Conservation (phyloP, 2,329 filamentous ascomycete species). For the Nemania diffusa region DNA sequence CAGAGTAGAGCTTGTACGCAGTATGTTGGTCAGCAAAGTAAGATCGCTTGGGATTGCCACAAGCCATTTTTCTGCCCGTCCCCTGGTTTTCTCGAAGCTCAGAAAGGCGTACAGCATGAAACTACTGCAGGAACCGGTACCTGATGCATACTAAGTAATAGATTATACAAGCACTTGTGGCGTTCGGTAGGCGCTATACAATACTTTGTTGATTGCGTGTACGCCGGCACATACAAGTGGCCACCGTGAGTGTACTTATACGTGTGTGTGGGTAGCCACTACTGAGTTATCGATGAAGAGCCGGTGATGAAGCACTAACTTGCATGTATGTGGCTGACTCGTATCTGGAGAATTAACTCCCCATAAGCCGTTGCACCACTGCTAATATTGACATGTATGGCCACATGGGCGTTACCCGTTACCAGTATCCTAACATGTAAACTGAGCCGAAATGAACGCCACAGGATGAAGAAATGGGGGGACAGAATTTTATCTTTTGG, state of each 20-base stretch:
- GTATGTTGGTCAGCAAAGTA: background rate
- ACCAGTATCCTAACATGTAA: conserved; percentile 3
- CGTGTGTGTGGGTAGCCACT: background rate
- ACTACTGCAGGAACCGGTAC: conserved; percentile 37
- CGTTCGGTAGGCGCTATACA: background rate
- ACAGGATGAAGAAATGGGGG: background rate
- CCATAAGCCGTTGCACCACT: background rate
- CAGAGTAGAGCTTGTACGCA: too few species aligned
- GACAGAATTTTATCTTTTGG: background rate
- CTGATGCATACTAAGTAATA: background rate
- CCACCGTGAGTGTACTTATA: background rate
- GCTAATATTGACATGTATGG: background rate
- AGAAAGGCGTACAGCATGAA: conserved; percentile 22
- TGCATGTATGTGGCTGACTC: background rate
- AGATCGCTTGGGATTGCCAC: background rate
- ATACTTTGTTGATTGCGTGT: background rate
- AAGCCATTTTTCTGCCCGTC: conserved; percentile 3
- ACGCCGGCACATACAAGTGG: background rate
- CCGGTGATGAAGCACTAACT: background rate
- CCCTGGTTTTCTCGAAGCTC: conserved; percentile 22
- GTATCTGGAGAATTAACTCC: conserved; percentile 21
- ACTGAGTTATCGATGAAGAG: background rate
- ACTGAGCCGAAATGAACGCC: background rate
- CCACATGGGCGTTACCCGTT: conserved; percentile 3
- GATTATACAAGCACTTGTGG: background rate